Conservation (phyloP, 495 filamentous ascomycete genomes). For the Trichoderma reesei region DNA sequence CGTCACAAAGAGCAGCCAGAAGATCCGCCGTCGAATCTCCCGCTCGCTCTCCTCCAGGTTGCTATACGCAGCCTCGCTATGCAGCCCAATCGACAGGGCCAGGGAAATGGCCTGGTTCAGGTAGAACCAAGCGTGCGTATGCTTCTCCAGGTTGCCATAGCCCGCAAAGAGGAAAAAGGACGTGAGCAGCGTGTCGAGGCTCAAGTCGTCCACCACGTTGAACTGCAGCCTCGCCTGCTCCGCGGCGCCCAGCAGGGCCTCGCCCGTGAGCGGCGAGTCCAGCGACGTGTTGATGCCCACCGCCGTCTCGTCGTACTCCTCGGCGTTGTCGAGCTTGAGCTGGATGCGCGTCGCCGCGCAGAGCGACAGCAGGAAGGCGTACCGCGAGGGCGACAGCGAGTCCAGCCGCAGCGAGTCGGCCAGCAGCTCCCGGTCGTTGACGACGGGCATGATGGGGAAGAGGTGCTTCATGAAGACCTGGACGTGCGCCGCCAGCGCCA, state of each 20-base stretch:
- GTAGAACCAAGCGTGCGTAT: conserved; percentile 16
- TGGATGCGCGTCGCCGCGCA: conserved; percentile 1
- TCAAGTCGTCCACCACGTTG: conserved; percentile 3
- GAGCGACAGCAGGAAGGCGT: not conserved
- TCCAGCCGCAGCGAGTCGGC: not conserved
- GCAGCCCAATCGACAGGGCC: conserved; percentile 13
- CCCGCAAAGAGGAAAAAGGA: conserved; percentile 27
- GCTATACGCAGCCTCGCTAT: conserved; percentile 15
- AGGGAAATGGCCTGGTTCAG: conserved; percentile 18
- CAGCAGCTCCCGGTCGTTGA: conserved; percentile 1
- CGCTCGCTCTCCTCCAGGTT: not conserved
- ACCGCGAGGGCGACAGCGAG: not conserved
- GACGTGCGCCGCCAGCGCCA: not conserved
- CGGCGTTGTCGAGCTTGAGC: not conserved
- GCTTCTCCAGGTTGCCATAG: conserved; percentile 12
- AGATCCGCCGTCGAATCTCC: conserved; percentile 13
- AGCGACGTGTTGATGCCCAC: not conserved
- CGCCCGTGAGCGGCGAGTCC: not conserved
- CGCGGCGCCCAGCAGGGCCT: not conserved
- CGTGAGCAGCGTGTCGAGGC: conserved; percentile 14
- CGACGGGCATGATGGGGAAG: not conserved
- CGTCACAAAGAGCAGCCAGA: conserved; percentile 19
- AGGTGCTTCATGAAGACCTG: conserved; percentile 6
- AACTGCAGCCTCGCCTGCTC: conserved; percentile 4
- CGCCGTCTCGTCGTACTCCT: not conserved